Evolutionary conservation across 345 rosid genomes (phyloP).

Genomic region (Eutrema yunnanense): DNA sequence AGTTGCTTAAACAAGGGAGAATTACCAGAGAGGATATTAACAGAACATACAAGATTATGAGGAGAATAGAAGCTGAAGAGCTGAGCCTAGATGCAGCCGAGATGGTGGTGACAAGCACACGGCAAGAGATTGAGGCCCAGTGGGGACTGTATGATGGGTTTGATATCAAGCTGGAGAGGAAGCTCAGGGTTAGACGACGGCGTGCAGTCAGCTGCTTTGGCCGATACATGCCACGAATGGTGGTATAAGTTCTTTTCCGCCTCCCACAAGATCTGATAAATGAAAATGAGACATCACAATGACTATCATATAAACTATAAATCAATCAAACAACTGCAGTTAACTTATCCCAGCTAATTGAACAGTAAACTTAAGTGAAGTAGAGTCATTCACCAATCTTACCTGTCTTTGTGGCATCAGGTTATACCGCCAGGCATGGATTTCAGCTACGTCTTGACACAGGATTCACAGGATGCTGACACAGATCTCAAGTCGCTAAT

Average conservation of each 20-base stretch:
- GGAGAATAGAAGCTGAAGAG: conserved; percentile 96
- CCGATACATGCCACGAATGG: conserved; percentile 83
- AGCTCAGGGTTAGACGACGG: conserved; percentile 80
- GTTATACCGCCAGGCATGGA: conserved; percentile 99
- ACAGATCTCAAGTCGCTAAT: conserved; percentile 62
- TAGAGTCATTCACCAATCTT: conserved; percentile 8
- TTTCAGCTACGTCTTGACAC: conserved; percentile 87
- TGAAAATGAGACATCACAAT: neutral
- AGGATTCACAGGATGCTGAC: conserved; percentile 73
- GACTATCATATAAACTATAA: neutral
- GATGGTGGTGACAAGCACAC: conserved; percentile 91
- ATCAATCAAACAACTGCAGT: neutral
- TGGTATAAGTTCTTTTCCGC: conserved; percentile 17
- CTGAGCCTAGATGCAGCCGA: conserved; percentile 93
- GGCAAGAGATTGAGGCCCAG: conserved; percentile 93
- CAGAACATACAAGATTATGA: conserved; percentile 82
- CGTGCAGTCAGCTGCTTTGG: conserved; percentile 95
- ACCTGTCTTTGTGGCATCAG: conserved; percentile 49
- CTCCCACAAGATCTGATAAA: conserved; percentile 1
- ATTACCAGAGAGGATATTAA: conserved; percentile 84
- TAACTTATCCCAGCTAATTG: too few relatives aligned
- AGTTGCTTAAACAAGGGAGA: conserved; percentile 88
- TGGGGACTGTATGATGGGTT: conserved; percentile 99
- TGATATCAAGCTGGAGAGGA: conserved; percentile 91
- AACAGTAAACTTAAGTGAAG: neutral